These are phyloP conservation scores for Diplodia mutila DNA, from an alignment of 2,329 filamentous ascomycete species.

Conservation along the genomic window DNA sequence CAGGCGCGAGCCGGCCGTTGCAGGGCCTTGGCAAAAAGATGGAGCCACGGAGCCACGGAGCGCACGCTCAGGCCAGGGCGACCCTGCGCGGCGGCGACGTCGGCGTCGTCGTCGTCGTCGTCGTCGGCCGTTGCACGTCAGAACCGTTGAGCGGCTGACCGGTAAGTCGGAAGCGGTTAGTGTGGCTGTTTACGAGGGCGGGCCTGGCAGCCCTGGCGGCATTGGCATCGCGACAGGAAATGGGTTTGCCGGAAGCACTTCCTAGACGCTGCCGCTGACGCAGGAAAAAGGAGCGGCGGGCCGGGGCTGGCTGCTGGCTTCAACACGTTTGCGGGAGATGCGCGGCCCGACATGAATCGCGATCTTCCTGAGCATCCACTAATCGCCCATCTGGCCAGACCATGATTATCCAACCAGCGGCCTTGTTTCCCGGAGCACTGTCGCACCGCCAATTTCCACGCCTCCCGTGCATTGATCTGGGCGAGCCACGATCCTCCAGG, in stretches of 20 bases:
- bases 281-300: constrained; percentile 15
- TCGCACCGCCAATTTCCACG: constrained; percentile 19
- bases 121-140: constrained; percentile 9
- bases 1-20: constrained; percentile 15
- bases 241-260: constrained; percentile 17
- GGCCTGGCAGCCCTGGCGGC: not conserved
- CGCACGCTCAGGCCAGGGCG: not conserved
- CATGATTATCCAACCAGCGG: constrained; percentile 9
- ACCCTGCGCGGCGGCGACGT: constrained; percentile 1
- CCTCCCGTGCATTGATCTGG: constrained; percentile 12
- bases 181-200: constrained; percentile 16
- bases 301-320: constrained; percentile 17
- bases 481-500: constrained; percentile 1
- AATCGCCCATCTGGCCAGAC: constrained; percentile 7
- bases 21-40: not conserved
- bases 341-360: constrained; percentile 22
- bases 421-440: constrained; percentile 3
- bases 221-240: constrained; percentile 9
- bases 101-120: not conserved
- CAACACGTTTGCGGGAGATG: constrained; percentile 19
- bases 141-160: constrained; percentile 20
- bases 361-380: constrained; percentile 14
- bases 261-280: constrained; percentile 16
- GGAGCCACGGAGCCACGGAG: not conserved
- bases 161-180: constrained; percentile 18